Conservation (phyloP, 2,329 filamentous ascomycete genomes). For the Thelonectria olida region DNA sequence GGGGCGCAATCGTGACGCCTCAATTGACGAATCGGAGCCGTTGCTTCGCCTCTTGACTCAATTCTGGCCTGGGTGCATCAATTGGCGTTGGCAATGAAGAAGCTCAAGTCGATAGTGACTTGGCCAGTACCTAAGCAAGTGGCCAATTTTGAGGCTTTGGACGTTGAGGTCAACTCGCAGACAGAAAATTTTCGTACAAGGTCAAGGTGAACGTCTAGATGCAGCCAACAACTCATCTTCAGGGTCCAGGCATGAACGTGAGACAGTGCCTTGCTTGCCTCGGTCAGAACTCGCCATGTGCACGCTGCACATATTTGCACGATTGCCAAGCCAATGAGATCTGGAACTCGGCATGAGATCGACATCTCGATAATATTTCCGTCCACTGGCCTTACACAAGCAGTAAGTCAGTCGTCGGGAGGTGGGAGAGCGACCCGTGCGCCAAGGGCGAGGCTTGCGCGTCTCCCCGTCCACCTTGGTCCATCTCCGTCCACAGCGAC, state of each 20-base stretch:
- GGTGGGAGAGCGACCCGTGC: conserved; percentile 14
- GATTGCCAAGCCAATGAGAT: conserved; percentile 1
- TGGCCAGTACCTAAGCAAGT: background rate
- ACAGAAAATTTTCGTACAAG: background rate
- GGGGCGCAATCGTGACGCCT: background rate
- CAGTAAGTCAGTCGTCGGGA: conserved; percentile 6
- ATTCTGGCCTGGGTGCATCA: background rate
- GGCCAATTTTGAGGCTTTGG: background rate
- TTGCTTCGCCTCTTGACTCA: background rate
- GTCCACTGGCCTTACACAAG: background rate
- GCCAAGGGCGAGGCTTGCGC: conserved; percentile 14
- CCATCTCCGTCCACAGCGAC: background rate
- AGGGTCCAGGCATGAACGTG: background rate
- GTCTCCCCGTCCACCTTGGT: conserved; percentile 7
- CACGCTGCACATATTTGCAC: background rate
- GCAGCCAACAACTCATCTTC: background rate
- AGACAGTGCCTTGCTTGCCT: background rate
- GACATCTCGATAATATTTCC: conserved; percentile 1
- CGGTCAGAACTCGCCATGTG: background rate
- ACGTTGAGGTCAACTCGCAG: background rate
- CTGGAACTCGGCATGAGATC: background rate
- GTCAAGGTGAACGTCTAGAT: too few species aligned
- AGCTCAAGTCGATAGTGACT: background rate
- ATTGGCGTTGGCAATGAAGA: background rate
- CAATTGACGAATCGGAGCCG: background rate